Conservation (phyloP, 345 rosid genomes). For the Citrus unshiu region DNA sequence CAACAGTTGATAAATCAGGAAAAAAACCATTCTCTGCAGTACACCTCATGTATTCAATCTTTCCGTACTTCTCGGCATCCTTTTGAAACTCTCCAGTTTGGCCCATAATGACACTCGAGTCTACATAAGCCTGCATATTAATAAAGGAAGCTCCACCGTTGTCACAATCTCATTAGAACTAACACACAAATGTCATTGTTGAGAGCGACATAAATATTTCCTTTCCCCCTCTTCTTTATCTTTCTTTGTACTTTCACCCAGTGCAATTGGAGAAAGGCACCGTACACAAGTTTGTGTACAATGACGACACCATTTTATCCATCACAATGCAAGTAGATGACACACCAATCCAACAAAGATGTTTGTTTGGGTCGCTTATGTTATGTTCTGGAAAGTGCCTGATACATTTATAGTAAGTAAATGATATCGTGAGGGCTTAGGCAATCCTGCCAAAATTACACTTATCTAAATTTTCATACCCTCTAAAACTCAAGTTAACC, state of each 20-base stretch:
- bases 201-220: neutral
- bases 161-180: neutral
- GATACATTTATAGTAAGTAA: neutral
- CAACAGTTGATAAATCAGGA: conserved; percentile 74
- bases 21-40: conserved; percentile 95
- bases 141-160: neutral
- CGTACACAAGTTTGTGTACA: neutral
- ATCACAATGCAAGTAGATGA: neutral
- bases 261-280: neutral
- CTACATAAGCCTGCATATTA: conserved; percentile 81
- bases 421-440: neutral
- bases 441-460: neutral
- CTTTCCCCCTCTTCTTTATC: neutral
- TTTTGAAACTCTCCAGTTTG: conserved; percentile 75
- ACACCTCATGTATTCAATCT: conserved; percentile 92
- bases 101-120: conserved; percentile 95
- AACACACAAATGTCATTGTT: conserved; percentile 5
- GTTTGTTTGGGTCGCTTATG: neutral
- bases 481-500: neutral
- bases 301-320: neutral
- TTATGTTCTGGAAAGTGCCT: neutral
- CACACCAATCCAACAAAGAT: neutral
- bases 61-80: conserved; percentile 59
- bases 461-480: neutral
- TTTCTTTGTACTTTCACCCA: neutral